Conservation (phyloP, 257 asterid genomes). For the Ballota nigra region DNA sequence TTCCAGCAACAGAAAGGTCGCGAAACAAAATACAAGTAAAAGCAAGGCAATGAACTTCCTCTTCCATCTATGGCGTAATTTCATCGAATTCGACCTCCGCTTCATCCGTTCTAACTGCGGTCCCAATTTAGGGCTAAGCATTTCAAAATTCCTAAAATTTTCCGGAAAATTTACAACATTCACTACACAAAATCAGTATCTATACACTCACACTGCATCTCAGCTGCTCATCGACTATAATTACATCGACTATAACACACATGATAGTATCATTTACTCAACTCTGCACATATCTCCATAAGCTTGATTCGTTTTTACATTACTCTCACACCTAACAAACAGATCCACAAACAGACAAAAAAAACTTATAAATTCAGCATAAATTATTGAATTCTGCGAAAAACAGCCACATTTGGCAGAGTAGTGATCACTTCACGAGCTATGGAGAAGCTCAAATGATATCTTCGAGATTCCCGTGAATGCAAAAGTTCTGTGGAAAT, state of each 20-base stretch:
- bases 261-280: not conserved
- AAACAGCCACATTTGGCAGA: constrained; percentile 22
- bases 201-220: constrained; percentile 12
- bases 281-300: constrained; percentile 13
- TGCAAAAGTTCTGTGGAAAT: constrained; percentile 11
- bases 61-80: constrained; percentile 68
- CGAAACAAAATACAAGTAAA: constrained; percentile 48
- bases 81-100: constrained; percentile 50
- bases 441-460: constrained; percentile 21
- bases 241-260: too few species aligned
- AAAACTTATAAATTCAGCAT: constrained; percentile 1
- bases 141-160: not conserved
- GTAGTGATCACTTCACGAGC: constrained; percentile 27
- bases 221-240: constrained; percentile 1
- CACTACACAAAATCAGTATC: not conserved
- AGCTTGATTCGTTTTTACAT: not conserved
- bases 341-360: constrained; percentile 20
- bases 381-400: constrained; percentile 29
- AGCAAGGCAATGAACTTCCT: constrained; percentile 51
- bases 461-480: constrained; percentile 23
- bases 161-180: constrained; percentile 5
- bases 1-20: constrained; percentile 64
- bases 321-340: constrained; percentile 14
- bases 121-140: constrained; percentile 28
- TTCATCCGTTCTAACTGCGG: constrained; percentile 33